phyloP scores from a whole-genome alignment of 768 basidiomycete species.

The Cystofilobasidium macerans region DNA sequence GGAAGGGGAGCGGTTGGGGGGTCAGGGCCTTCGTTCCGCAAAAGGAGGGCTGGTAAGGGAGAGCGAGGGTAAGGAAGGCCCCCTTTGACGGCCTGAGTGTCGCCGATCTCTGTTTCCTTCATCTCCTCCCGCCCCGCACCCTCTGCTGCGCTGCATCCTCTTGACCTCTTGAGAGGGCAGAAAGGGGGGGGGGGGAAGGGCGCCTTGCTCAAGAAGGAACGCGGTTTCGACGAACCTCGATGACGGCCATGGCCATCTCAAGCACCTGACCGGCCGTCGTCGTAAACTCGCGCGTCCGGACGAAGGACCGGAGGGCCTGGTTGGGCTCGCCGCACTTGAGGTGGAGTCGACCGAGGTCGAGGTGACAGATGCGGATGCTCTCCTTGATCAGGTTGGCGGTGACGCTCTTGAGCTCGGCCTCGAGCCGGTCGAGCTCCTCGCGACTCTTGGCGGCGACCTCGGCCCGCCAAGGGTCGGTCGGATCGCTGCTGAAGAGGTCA shows the following conservation, averaged over 20 bases:
- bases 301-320: constrained; percentile 64
- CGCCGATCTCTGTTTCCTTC: too few relatives aligned
- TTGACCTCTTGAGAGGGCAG: too few relatives aligned
- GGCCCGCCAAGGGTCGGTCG: constrained; percentile 51
- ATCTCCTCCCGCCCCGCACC: too few relatives aligned
- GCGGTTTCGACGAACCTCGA: constrained; percentile 40
- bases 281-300: constrained; percentile 87
- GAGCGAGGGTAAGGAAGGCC: too few relatives aligned
- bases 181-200: too few relatives aligned
- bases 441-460: constrained; percentile 54
- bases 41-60: too few relatives aligned
- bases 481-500: constrained; percentile 7
- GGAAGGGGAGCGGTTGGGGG: background rate
- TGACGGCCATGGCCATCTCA: constrained; percentile 58
- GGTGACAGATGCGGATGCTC: constrained; percentile 77
- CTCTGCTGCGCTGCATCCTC: too few relatives aligned
- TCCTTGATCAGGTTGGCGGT: constrained; percentile 97
- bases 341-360: constrained; percentile 74
- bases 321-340: constrained; percentile 60
- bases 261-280: constrained; percentile 83
- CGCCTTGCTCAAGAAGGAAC: too few relatives aligned
- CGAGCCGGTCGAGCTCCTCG: constrained; percentile 68
- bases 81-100: too few relatives aligned
- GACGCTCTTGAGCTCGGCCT: constrained; percentile 90
- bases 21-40: background rate